Evolutionary conservation across 805 yeast species (phyloP), one percentile per base, ranked within the genome.

Genomic region (Teunomyces barrocoloradensis): DNA sequence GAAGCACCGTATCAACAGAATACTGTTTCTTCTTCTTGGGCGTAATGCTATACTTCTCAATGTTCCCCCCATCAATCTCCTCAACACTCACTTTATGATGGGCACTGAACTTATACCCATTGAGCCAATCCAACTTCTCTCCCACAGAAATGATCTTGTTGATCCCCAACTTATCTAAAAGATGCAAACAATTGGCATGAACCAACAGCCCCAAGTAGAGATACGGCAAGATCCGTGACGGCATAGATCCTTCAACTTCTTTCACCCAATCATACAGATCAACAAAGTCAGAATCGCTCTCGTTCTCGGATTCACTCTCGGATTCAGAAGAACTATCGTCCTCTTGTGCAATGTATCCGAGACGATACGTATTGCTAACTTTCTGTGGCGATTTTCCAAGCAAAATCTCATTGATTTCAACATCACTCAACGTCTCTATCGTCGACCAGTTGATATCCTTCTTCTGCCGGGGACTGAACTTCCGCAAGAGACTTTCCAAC

Each of bases 141-240:
- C 98, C 98, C 7, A 92, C 97, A 2, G 94, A 84, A 11, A 92
- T 83, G 10, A 92, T 77, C 48, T 87, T 80, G 13, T 75, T 78
- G 48, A 92, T 89, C 0, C 88, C 89, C 10, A 92, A 66, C 46
- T 75, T 76, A 25, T 69, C 65, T 46, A 92, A 69, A 53, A 92
- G 64, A 2, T 81, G 78, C 5, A 85, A 75, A 53, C 83, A 80
- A 47, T 82, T 82, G 3, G 97, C 97, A 68, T 92, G 97, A 41
- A 68, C 78, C 46, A 90, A 69, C 3, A 94, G 84, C 0, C 98
- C 98, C 45, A 92, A 71, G 59, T 90, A 92, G 51, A 92, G 64
- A 64, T 91, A 91, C 1, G 92, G 87, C 45, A 91, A 66, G 3
- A 92, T 85, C 44, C 87, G 71, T 0, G 97, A 89, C 1, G 98